These are phyloP conservation scores for Calonectria montana DNA, from an alignment of 2,329 filamentous ascomycete species.

Conservation along the genomic window DNA sequence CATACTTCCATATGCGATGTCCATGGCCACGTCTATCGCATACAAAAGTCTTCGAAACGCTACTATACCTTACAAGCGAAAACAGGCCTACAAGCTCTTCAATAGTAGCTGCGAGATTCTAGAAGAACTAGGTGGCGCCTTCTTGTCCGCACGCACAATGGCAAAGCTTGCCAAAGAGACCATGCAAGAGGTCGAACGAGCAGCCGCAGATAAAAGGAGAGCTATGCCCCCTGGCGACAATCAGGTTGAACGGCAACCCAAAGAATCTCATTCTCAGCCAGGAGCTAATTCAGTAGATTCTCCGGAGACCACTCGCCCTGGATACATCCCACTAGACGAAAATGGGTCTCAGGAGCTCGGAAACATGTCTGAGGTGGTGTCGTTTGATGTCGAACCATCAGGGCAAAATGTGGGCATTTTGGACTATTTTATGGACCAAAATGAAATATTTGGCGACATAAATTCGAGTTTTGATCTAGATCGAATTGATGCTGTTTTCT, in stretches of 20 bases:
- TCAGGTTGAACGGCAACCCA: not conserved
- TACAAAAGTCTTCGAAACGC: constrained; percentile 16
- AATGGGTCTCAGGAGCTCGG: not conserved
- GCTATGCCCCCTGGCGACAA: not conserved
- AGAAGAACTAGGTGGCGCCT: not conserved
- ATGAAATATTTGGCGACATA: constrained; percentile 3
- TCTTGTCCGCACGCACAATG: constrained; percentile 8
- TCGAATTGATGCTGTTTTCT: constrained; percentile 10
- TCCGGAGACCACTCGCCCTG: too few relatives aligned
- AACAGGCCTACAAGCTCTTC: constrained; percentile 2
- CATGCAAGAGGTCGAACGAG: constrained; percentile 4
- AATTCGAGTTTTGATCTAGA: constrained; percentile 2
- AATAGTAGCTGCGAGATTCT: constrained; percentile 7
- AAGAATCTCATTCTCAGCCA: not conserved
- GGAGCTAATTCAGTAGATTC: not conserved
- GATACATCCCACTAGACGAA: not conserved
- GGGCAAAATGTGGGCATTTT: not conserved
- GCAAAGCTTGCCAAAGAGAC: constrained; percentile 6
- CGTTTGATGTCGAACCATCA: not conserved
- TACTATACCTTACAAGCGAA: constrained; percentile 9
- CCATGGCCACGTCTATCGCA: constrained; percentile 8
- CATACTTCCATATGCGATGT: constrained; percentile 10
- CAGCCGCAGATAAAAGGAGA: not conserved
- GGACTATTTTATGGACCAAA: not conserved
- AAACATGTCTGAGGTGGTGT: not conserved